Percentiles rank a stretch among this genome's conserved stretches.
phyloP scores from a whole-genome alignment of 257 asterid genomes.

The Jaltomata sinuosa region DNA sequence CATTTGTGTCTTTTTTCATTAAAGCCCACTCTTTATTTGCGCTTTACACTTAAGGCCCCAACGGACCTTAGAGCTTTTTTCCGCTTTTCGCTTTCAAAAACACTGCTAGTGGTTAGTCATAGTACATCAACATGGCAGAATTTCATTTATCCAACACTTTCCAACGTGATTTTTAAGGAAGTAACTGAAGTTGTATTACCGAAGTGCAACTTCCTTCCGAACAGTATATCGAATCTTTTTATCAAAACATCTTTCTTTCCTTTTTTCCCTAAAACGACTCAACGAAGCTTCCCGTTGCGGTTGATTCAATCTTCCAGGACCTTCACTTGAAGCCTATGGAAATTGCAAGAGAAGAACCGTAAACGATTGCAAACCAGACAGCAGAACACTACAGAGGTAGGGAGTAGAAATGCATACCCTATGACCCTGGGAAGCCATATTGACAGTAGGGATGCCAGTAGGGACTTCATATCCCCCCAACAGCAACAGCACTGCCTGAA shows the following conservation, averaged over 20 bases:
- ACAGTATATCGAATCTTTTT: slow-evolving; percentile 76
- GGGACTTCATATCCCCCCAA: slow-evolving; percentile 74
- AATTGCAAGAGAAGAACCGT: neutral
- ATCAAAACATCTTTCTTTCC: slow-evolving; percentile 71
- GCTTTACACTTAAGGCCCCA: too few relatives aligned
- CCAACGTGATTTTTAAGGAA: neutral
- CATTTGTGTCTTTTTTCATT: too few relatives aligned
- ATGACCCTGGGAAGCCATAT: slow-evolving; percentile 20
- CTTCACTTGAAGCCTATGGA: neutral
- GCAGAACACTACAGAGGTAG: neutral
- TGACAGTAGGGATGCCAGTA: slow-evolving; percentile 31
- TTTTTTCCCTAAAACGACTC: slow-evolving; percentile 62
- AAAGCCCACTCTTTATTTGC: too few relatives aligned
- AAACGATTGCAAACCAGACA: neutral
- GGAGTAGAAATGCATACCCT: slow-evolving; percentile 29
- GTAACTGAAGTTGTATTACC: slow-evolving; percentile 17
- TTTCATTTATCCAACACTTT: neutral
- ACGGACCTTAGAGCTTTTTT: too few relatives aligned
- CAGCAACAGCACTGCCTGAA: slow-evolving; percentile 71
- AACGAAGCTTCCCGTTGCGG: slow-evolving; percentile 67
- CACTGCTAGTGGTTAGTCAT: neutral
- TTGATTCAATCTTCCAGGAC: slow-evolving; percentile 33
- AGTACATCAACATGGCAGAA: neutral
- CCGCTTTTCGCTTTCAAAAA: too few relatives aligned
- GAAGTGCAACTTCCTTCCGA: slow-evolving; percentile 76